Evolutionary conservation across 257 asterid species (phyloP), one percentile per base, ranked within the genome.

Genomic region (Striga asiatica): DNA sequence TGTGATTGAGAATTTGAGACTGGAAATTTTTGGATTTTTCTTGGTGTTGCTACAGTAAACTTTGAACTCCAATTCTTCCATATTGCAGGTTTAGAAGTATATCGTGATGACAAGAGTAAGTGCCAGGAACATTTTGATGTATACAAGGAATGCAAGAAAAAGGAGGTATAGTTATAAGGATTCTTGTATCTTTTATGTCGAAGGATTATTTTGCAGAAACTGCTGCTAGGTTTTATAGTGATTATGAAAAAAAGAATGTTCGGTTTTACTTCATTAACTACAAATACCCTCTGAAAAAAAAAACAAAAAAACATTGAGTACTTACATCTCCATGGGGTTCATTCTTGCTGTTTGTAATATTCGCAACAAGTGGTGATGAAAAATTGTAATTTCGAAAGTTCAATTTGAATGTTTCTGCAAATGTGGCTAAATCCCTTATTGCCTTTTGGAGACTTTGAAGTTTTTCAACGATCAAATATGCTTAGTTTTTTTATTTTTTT

Each of bases 131-230:
- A 91, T 67, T 91, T 91, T 63, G 98, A 91, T 67, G 49, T 76
- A 39, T 91, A 91, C 84, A 87, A 87, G 85, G 95, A 87, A 76
- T 91, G 98, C 85, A 84, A 65, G 83, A 91, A 77, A 66, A 91
- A 82, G 58, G 98, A 91, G 94, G 98, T 87, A 71, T 29, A 20
- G 20, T 12, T 31, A 6, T 31, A 31, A 0, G 9, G 19, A 6
- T 46, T 8, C 62, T 50, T 25, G n/a, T 58, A 38, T 16, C 25
- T 53, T 43, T 64, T 8, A 42, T 42, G 27, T 38, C 19, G 11
- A 6, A 12, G 12, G 5, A 17, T 42, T 14, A n/a, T n/a, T 14
- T 42, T 42, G 8, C 23, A 42, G n/a, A 42, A 42, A 18, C 23
- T 3, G 2, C 10, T 23, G 22, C 49, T 6, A 11, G 7, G 16